phyloP scores from a whole-genome alignment of 2,329 filamentous ascomycete genomes.

The Aspergillus neotritici region DNA sequence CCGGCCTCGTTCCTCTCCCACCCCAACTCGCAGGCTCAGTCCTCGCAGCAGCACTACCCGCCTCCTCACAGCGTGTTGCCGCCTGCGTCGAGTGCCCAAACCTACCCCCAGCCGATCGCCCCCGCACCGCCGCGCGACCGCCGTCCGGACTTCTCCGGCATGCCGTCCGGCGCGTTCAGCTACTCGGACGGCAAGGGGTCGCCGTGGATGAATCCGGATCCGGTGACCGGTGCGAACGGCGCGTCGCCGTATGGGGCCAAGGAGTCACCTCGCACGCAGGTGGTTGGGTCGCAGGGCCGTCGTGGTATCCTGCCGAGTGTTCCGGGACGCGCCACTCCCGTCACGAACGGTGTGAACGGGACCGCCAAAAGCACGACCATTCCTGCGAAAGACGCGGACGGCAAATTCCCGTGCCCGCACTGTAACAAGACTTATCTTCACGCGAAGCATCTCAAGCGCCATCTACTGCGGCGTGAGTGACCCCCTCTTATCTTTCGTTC shows the following conservation, averaged over 20 bases:
- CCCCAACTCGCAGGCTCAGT: constrained; percentile 34
- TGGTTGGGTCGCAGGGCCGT: constrained; percentile 89
- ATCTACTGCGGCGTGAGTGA: constrained; percentile 87
- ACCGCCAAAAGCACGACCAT: constrained; percentile 74
- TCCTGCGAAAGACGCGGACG: constrained; percentile 90
- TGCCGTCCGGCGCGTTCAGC: constrained; percentile 64
- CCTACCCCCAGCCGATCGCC: constrained; percentile 70
- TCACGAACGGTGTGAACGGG: constrained; percentile 56
- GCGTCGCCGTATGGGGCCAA: constrained; percentile 36
- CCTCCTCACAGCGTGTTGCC: constrained; percentile 54
- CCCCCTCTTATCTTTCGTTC: constrained; percentile 4
- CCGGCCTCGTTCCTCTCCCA: constrained; percentile 40
- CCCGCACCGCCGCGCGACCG: constrained; percentile 57
- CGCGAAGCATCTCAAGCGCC: constrained; percentile 94
- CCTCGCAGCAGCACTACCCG: constrained; percentile 35
- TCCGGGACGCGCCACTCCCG: constrained; percentile 74
- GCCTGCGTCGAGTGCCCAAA: constrained; percentile 59
- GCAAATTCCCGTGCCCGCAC: constrained; percentile 96
- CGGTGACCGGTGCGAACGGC: constrained; percentile 36
- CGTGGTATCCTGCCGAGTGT: constrained; percentile 88
- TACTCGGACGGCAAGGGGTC: constrained; percentile 50
- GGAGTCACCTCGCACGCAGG: constrained; percentile 60
- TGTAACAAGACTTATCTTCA: constrained; percentile 98
- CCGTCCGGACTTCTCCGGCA: constrained; percentile 56
- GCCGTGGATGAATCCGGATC: constrained; percentile 43